A percentile compares a stretch with the other conserved stretches of the same genome.
phyloP scores from a whole-genome alignment of 352 stramenopile species.

The Phytopythium cucurbitacearum region DNA sequence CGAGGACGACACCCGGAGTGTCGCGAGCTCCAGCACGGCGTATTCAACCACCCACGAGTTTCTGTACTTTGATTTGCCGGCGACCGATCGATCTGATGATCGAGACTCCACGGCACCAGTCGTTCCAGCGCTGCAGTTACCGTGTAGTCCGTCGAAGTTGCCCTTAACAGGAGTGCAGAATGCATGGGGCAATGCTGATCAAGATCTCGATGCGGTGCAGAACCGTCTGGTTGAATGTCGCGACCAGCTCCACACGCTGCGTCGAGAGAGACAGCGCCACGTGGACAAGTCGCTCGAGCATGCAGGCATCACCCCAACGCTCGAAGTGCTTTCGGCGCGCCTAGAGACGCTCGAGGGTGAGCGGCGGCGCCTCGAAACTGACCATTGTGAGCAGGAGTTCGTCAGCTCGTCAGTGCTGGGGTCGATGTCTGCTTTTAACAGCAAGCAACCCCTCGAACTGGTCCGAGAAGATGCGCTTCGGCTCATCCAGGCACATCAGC shows the following conservation, averaged over 20 bases:
- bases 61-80: slow-evolving; percentile 32
- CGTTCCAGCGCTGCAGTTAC: slow-evolving; percentile 6
- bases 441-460: slow-evolving; percentile 17
- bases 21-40: slow-evolving; percentile 20
- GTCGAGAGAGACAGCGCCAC: slow-evolving; percentile 13
- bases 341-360: slow-evolving; percentile 28
- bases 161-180: slow-evolving; percentile 5
- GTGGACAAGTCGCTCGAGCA: slow-evolving; percentile 11
- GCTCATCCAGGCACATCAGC: slow-evolving; percentile 23
- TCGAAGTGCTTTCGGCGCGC: slow-evolving; percentile 17
- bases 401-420: slow-evolving; percentile 16
- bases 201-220: slow-evolving; percentile 10
- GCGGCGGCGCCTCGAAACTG: slow-evolving; percentile 19
- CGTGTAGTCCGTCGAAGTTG: slow-evolving; percentile 4
- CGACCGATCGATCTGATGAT: background rate
- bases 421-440: background rate
- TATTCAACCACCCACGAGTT: slow-evolving; percentile 42
- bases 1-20: slow-evolving; percentile 19
- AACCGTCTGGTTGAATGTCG: slow-evolving; percentile 26
- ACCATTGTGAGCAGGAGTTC: slow-evolving; percentile 30
- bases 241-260: slow-evolving; percentile 23
- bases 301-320: slow-evolving; percentile 14
- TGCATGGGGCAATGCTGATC: background rate
- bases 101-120: background rate
- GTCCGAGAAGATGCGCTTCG: slow-evolving; percentile 34